Percentiles rank a stretch among this genome's conserved stretches.
Conservation (phyloP, 306 rosid genomes). For the Trifolium subterraneum region DNA sequence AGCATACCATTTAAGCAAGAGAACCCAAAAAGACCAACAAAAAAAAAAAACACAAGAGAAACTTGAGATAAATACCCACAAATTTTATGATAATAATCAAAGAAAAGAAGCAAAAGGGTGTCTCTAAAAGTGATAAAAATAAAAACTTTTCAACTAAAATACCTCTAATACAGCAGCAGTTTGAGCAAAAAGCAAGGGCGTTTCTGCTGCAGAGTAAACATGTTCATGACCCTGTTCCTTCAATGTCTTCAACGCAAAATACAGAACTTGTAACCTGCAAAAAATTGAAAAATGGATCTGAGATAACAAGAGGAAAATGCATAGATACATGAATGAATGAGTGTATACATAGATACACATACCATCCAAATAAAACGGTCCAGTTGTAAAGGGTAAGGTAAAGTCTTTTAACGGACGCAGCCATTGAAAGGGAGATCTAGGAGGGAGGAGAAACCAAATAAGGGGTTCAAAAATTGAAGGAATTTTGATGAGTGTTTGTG, state of each 20-base stretch:
- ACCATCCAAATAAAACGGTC: constrained; percentile 86
- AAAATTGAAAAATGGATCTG: constrained; percentile 27
- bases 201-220: constrained; percentile 77
- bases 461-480: neutral
- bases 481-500: neutral
- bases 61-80: constrained; percentile 24
- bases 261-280: constrained; percentile 75
- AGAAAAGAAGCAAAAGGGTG: constrained; percentile 42
- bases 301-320: too few species aligned
- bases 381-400: constrained; percentile 81
- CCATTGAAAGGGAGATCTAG: constrained; percentile 58
- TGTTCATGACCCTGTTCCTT: constrained; percentile 64
- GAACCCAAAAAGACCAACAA: constrained; percentile 8
- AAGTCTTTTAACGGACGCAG: constrained; percentile 54
- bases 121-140: constrained; percentile 25
- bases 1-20: constrained; percentile 38
- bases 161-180: constrained; percentile 87
- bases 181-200: constrained; percentile 75
- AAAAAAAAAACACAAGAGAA: neutral
- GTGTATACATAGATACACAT: neutral
- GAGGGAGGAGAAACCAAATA: constrained; percentile 7
- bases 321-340: neutral
- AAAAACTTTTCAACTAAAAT: neutral
- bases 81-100: neutral
- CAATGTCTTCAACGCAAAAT: constrained; percentile 59